These are phyloP conservation scores for Candida taoyuanica DNA, from an alignment of 805 yeast genomes.

Conservation along the genomic window DNA sequence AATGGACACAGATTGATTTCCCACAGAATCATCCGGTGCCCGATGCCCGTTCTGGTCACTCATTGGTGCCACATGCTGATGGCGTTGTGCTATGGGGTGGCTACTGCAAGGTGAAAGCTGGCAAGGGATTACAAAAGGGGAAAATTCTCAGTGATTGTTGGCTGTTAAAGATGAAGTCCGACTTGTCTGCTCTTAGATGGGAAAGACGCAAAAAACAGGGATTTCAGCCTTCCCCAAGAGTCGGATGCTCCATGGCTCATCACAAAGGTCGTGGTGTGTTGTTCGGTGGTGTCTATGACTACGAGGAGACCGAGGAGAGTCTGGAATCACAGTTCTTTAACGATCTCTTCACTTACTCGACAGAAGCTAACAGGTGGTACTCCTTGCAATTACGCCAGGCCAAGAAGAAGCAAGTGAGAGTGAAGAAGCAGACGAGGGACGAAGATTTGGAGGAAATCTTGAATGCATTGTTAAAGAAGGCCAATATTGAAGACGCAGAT, in stretches of 20 bases:
- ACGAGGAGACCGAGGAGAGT: slow-evolving; percentile 91
- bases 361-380: slow-evolving; percentile 87
- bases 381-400: slow-evolving; percentile 58
- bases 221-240: slow-evolving; percentile 86
- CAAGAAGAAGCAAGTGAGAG: slow-evolving; percentile 48
- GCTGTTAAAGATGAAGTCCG: slow-evolving; percentile 82
- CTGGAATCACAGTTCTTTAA: slow-evolving; percentile 82
- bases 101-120: slow-evolving; percentile 87
- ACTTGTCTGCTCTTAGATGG: slow-evolving; percentile 69
- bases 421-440: slow-evolving; percentile 38
- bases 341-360: slow-evolving; percentile 73
- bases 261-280: slow-evolving; percentile 90
- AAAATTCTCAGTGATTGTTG: slow-evolving; percentile 84
- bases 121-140: slow-evolving; percentile 85
- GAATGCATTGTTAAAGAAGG: slow-evolving; percentile 67
- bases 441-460: slow-evolving; percentile 80
- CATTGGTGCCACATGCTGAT: slow-evolving; percentile 70
- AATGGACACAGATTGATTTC: slow-evolving; percentile 87
- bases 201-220: slow-evolving; percentile 89
- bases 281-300: slow-evolving; percentile 95
- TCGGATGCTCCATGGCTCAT: slow-evolving; percentile 85
- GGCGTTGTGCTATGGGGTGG: slow-evolving; percentile 93
- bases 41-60: slow-evolving; percentile 92
- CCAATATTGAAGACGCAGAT: slow-evolving; percentile 50
- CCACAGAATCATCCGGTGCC: slow-evolving; percentile 79